Percentiles rank a stretch among this genome's conserved stretches.
Conservation (phyloP, 2,329 filamentous ascomycete species). For the Aspergillus oerlinghausenensis region DNA sequence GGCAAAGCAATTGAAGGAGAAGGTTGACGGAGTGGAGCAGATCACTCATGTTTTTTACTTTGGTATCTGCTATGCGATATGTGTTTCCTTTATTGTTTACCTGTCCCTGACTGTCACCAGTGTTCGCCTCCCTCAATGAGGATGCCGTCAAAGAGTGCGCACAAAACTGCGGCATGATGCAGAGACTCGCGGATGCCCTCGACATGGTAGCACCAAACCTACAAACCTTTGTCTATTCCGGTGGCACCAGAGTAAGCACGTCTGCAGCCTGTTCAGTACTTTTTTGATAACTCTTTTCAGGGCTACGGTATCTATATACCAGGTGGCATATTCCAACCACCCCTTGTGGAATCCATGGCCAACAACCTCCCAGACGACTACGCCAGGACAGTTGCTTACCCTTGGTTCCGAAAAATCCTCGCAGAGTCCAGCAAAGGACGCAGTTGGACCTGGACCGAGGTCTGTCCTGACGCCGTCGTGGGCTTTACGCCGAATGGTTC, state of each 20-base stretch:
- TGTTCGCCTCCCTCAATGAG: conserved; percentile 17
- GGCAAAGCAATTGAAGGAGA: conserved; percentile 28
- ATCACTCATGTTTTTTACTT: conserved; percentile 42
- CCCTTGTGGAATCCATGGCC: conserved; percentile 27
- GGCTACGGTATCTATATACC: conserved; percentile 21
- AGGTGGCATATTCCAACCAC: conserved; percentile 25
- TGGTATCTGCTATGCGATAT: conserved; percentile 13
- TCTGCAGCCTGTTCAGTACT: background rate
- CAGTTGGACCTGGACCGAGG: conserved; percentile 34
- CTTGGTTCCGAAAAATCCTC: conserved; percentile 20
- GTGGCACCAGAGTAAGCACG: conserved; percentile 20
- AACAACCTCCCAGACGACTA: conserved; percentile 24
- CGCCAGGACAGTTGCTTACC: conserved; percentile 29
- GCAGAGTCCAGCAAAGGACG: conserved; percentile 17
- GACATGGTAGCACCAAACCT: conserved; percentile 25
- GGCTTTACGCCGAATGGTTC: conserved; percentile 29
- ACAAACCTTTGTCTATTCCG: conserved; percentile 30
- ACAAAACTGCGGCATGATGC: conserved; percentile 21
- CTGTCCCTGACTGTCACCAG: conserved; percentile 1
- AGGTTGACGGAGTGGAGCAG: conserved; percentile 30
- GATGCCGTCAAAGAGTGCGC: conserved; percentile 12
- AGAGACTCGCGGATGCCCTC: conserved; percentile 33
- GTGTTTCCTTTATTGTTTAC: no score
- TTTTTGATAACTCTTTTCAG: conserved; percentile 4
- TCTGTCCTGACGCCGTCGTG: conserved; percentile 29